Conservation (phyloP, 345 rosid genomes). For the Ricinus communis region DNA sequence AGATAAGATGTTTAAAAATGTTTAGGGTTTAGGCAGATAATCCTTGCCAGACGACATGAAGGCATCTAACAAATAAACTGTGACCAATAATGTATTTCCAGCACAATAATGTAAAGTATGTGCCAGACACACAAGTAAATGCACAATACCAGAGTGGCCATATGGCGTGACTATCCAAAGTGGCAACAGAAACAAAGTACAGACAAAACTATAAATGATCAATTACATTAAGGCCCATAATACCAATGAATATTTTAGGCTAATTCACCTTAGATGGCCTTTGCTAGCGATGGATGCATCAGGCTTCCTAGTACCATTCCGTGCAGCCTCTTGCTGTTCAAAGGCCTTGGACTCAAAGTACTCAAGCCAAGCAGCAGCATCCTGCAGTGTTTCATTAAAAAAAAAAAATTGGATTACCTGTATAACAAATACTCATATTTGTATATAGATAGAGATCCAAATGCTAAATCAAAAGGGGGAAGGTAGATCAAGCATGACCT, state of each 20-base stretch:
- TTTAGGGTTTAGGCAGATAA: background rate
- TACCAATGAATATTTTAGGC: background rate
- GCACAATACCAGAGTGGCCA: background rate
- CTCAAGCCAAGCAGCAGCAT: slow-evolving; percentile 99
- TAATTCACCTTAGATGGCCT: slow-evolving; percentile 88
- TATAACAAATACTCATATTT: too few relatives aligned
- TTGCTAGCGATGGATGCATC: slow-evolving; percentile 99
- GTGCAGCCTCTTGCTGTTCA: slow-evolving; percentile 98
- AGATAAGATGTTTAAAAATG: background rate
- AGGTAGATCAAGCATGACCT: background rate
- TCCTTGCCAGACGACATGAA: background rate
- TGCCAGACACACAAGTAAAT: slow-evolving; percentile 6
- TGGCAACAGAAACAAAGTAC: background rate
- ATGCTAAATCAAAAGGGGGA: background rate
- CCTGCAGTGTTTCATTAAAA: slow-evolving; percentile 53
- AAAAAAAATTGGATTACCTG: slow-evolving; percentile 9
- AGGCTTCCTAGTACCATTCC: slow-evolving; percentile 95
- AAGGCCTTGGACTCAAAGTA: slow-evolving; percentile 96
- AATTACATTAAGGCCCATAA: slow-evolving; percentile 8
- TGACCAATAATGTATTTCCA: background rate
- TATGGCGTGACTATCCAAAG: background rate
- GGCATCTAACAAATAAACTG: background rate
- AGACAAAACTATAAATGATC: background rate
- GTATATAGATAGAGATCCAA: background rate
- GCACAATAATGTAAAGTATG: background rate